Percentiles rank a stretch among this genome's conserved stretches.
Evolutionary conservation across 2,329 filamentous ascomycete species (phyloP).

Genomic region (Penicillium polonicum): DNA sequence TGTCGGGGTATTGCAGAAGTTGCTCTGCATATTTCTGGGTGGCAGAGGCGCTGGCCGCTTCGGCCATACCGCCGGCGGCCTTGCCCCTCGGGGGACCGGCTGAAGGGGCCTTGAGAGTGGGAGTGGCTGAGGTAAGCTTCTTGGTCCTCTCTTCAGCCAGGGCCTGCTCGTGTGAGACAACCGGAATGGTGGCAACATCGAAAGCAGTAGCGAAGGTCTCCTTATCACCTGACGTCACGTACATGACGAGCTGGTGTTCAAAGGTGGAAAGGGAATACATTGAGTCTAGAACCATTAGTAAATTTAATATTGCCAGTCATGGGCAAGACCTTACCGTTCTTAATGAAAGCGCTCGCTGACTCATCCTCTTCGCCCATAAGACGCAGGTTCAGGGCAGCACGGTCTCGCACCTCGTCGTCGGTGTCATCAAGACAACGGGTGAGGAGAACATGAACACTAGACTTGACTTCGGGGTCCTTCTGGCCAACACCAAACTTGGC

Average conservation of each 20-base stretch:
- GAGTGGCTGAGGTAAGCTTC: slow-evolving; percentile 90
- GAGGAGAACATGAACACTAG: slow-evolving; percentile 87
- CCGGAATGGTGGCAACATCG: slow-evolving; percentile 84
- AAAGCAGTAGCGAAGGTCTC: slow-evolving; percentile 81
- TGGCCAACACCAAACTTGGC: slow-evolving; percentile 97
- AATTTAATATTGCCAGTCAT: neutral
- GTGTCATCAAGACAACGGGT: slow-evolving; percentile 93
- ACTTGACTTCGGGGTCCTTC: slow-evolving; percentile 94
- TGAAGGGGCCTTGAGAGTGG: slow-evolving; percentile 90
- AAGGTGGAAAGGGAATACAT: slow-evolving; percentile 95
- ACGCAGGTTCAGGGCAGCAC: slow-evolving; percentile 86
- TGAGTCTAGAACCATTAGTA: slow-evolving; percentile 61
- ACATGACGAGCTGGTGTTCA: slow-evolving; percentile 96
- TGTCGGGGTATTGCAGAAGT: slow-evolving; percentile 82
- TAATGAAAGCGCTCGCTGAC: slow-evolving; percentile 81
- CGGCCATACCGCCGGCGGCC: slow-evolving; percentile 61
- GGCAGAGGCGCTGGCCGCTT: slow-evolving; percentile 74
- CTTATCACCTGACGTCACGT: slow-evolving; percentile 89
- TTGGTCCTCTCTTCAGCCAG: slow-evolving; percentile 94
- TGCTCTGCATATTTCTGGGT: slow-evolving; percentile 89
- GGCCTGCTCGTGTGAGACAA: slow-evolving; percentile 93
- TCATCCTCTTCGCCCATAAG: slow-evolving; percentile 92
- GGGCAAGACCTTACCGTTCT: slow-evolving; percentile 66
- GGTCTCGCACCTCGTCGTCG: slow-evolving; percentile 95
- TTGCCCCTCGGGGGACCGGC: slow-evolving; percentile 72